phyloP scores from a whole-genome alignment of 2,329 filamentous ascomycete species.

The Claviceps sp. region DNA sequence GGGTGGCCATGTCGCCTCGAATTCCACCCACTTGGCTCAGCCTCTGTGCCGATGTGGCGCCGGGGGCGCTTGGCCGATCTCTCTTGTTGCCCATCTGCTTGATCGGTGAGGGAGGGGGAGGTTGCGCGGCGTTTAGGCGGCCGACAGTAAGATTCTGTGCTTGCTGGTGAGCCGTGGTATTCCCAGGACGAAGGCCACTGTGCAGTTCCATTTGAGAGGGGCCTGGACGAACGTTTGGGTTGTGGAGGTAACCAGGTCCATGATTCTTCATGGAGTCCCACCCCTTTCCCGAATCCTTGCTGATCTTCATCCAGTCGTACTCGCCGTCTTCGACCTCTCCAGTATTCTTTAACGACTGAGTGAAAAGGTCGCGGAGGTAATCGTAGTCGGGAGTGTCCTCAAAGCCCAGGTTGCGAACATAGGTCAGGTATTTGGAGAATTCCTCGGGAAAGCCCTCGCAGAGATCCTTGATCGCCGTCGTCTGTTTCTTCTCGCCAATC shows the following conservation, averaged over 20 bases:
- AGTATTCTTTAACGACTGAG: slow-evolving; percentile 84
- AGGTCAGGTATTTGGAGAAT: slow-evolving; percentile 94
- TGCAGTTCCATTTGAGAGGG: slow-evolving; percentile 77
- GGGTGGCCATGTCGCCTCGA: slow-evolving; percentile 60
- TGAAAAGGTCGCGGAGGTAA: slow-evolving; percentile 91
- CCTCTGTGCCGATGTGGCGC: slow-evolving; percentile 61
- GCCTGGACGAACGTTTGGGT: slow-evolving; percentile 65
- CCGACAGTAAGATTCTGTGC: slow-evolving; percentile 57
- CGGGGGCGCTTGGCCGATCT: slow-evolving; percentile 65
- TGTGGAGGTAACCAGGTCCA: slow-evolving; percentile 48
- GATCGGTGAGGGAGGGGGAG: slow-evolving; percentile 74
- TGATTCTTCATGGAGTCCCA: slow-evolving; percentile 68
- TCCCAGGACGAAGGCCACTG: slow-evolving; percentile 53
- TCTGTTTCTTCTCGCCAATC: slow-evolving; percentile 99
- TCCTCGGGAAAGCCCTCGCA: slow-evolving; percentile 95
- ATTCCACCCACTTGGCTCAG: slow-evolving; percentile 60
- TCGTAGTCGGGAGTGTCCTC: slow-evolving; percentile 98
- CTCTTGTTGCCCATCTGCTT: slow-evolving; percentile 66
- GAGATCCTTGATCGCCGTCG: slow-evolving; percentile 88
- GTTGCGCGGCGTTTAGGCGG: slow-evolving; percentile 90
- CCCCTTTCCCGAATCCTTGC: slow-evolving; percentile 68
- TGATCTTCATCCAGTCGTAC: slow-evolving; percentile 99
- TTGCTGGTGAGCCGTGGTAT: slow-evolving; percentile 50
- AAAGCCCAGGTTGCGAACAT: slow-evolving; percentile 94
- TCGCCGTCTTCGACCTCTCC: slow-evolving; percentile 95